Percentiles rank a stretch among this genome's conserved stretches.
phyloP scores from a whole-genome alignment of 225 moss, liverwort and hornwort species.

The Marchantia paleacea region DNA sequence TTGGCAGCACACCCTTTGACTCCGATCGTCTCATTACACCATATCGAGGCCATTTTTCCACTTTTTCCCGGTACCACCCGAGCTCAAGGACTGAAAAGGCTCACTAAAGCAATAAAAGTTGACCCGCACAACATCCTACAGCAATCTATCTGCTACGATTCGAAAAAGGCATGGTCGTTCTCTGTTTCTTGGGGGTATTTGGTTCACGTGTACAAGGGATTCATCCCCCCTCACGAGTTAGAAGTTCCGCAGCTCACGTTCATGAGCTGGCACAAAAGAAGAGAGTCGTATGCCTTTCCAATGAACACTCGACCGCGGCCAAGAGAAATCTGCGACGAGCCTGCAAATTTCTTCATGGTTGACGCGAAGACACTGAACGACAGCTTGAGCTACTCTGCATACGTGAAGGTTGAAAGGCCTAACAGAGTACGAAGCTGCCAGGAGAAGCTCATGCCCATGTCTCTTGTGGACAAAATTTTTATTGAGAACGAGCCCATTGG shows the following conservation, averaged over 20 bases:
- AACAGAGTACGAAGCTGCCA: conserved; percentile 36
- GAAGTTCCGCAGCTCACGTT: conserved; percentile 74
- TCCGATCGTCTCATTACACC: conserved; percentile 78
- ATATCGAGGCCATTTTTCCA: conserved; percentile 69
- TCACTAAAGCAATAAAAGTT: conserved; percentile 57
- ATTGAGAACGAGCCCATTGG: conserved; percentile 34
- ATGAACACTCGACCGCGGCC: conserved; percentile 60
- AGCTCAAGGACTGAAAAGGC: conserved; percentile 44
- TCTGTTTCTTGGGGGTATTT: conserved; percentile 74
- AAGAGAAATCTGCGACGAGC: conserved; percentile 56
- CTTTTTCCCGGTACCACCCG: conserved; percentile 61
- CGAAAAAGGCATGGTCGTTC: conserved; percentile 60
- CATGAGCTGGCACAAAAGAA: conserved; percentile 71
- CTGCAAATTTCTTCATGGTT: conserved; percentile 52
- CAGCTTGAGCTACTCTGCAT: conserved; percentile 22
- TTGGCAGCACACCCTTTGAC: conserved; percentile 74
- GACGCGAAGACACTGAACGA: conserved; percentile 11
- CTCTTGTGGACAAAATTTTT: conserved; percentile 26
- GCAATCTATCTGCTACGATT: conserved; percentile 66
- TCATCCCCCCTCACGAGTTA: conserved; percentile 61
- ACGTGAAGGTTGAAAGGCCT: conserved; percentile 35
- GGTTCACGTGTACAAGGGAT: conserved; percentile 62
- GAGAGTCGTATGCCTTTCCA: conserved; percentile 69
- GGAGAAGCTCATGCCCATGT: conserved; percentile 35
- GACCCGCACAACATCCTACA: conserved; percentile 74